Evolutionary conservation across 176 grass and related monocot genomes (phyloP), one percentile per base, ranked within the genome.

Genomic region (Lolium rigidum): DNA sequence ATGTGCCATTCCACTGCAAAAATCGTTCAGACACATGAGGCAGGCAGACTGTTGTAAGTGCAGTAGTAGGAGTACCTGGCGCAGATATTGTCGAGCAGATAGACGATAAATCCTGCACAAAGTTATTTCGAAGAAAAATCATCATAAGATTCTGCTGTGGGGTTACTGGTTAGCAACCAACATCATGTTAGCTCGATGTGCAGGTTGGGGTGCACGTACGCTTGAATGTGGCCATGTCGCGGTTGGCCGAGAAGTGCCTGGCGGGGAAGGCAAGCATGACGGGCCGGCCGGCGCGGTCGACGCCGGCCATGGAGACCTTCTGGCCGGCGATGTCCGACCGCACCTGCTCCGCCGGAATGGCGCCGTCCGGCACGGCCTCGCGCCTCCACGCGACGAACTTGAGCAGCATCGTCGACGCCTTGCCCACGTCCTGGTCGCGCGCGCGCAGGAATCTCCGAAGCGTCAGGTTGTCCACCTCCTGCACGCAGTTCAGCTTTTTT

Each of bases 391-490:
- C 85, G 7, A 94, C 56, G 38, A 76, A 94, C 77, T 92, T 98
- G 43, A 95, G 55, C 18, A 95, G 86, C 88, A 98, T 85, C 21
- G 82, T 58, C 0, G 92, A 64, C 2, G 84, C 97, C 88, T 95
- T 98, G 35, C 76, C 65, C 20, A 94, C 80, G 63, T 85, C 58
- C 9, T 86, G 86, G 70, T 85, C 86, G 14, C 97, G 92, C 12
- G 93, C 97, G 1, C 93, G 90, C 76, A 98, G 74, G 83, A 98
- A 95, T 86, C 97, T 79, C 63, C 92, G 62, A 24, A 98, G 84
- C 11, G 71, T 92, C 84, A 98, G 83, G 86, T 94, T 86, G 80
- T 98, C 90, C 68, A 80, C 79, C 73, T 94, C 93, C 96, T 98
- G 86, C 28, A 62, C 21, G 43, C 1, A 44, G 38, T 2, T 59